These are phyloP conservation scores for Skeletonema marinoi DNA, from an alignment of 108 stramenopile species.

Conservation along the genomic window DNA sequence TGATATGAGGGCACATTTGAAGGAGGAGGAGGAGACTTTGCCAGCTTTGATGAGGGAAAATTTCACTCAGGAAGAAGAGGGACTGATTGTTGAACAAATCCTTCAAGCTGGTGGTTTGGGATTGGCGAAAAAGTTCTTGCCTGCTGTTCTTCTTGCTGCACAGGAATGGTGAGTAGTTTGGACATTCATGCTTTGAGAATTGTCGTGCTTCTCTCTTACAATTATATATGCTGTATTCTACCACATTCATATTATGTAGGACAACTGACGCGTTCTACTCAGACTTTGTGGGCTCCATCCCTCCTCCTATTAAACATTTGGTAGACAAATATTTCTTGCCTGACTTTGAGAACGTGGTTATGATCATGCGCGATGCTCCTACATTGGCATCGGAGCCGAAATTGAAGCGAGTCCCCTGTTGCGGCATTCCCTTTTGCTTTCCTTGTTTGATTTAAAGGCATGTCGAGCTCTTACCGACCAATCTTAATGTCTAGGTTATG, in stretches of 20 bases:
- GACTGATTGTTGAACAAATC: constrained; percentile 24
- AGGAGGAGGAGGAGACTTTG: constrained; percentile 45
- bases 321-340: constrained; percentile 35
- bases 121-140: constrained; percentile 19
- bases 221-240: not conserved
- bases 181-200: not conserved
- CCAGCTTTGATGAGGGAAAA: constrained; percentile 23
- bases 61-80: constrained; percentile 49
- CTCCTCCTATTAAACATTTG: constrained; percentile 25
- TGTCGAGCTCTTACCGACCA: no score
- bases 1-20: constrained; percentile 40
- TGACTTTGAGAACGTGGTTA: constrained; percentile 33
- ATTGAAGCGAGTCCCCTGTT: constrained; percentile 22
- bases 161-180: constrained; percentile 25
- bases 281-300: constrained; percentile 10
- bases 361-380: constrained; percentile 47
- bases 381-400: constrained; percentile 23
- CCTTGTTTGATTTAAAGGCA: constrained; percentile 9
- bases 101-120: constrained; percentile 8
- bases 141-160: constrained; percentile 30
- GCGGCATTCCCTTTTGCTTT: constrained; percentile 36
- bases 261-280: constrained; percentile 13
- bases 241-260: not conserved
- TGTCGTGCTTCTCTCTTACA: not conserved
- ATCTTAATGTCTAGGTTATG: no score